Conservation (phyloP, 257 asterid genomes). For the Primulina eburnea region DNA sequence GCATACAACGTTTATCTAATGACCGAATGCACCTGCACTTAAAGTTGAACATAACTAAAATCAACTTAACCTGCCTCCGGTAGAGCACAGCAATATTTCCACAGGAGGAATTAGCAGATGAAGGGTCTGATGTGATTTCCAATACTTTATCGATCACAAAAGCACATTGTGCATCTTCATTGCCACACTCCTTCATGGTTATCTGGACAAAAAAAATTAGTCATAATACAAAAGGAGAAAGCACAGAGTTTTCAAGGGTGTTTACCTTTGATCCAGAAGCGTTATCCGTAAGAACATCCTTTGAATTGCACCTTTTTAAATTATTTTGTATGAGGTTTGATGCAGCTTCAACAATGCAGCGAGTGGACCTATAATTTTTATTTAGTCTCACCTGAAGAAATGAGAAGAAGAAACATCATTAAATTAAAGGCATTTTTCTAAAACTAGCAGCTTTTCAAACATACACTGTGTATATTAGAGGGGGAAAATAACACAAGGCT, state of each 20-base stretch:
- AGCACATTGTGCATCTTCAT: constrained; percentile 89
- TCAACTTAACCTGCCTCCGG: constrained; percentile 87
- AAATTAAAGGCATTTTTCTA: constrained; percentile 8
- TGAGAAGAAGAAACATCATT: constrained; percentile 27
- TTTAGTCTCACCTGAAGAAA: constrained; percentile 71
- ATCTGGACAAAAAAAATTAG: constrained; percentile 46
- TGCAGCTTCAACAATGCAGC: constrained; percentile 94
- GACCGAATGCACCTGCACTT: constrained; percentile 23
- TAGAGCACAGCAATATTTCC: constrained; percentile 78
- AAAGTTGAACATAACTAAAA: constrained; percentile 23
- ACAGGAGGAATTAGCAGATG: constrained; percentile 59
- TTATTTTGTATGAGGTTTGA: constrained; percentile 79
- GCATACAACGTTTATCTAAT: constrained; percentile 3
- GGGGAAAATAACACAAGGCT: constrained; percentile 24
- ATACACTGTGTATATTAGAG: not conserved
- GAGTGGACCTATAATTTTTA: constrained; percentile 85
- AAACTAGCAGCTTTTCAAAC: constrained; percentile 19
- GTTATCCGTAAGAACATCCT: constrained; percentile 72
- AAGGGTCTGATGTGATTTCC: constrained; percentile 65
- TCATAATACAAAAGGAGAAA: constrained; percentile 15
- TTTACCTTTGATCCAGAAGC: constrained; percentile 83
- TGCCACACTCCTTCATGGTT: constrained; percentile 80
- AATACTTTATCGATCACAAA: constrained; percentile 89
- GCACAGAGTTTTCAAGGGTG: constrained; percentile 12
- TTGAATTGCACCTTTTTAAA: constrained; percentile 58